Conservation (phyloP, 768 basidiomycete species). For the Panellus pusillus region DNA sequence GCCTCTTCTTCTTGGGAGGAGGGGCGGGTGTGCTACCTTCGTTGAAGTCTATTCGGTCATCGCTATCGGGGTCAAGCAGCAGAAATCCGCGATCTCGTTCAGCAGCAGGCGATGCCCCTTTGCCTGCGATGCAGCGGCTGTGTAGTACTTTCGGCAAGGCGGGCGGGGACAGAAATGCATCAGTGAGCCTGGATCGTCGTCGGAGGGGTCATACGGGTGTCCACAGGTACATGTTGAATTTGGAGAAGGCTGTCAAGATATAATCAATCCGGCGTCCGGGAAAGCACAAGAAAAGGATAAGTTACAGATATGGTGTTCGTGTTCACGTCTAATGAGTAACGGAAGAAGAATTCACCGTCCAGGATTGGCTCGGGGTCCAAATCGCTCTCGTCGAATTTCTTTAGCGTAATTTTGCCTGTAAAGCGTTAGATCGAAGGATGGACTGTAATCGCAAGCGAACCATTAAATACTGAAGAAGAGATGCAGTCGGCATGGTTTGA, state of each 20-base stretch:
- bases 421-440: neutral
- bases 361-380: slow-evolving; percentile 41
- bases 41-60: neutral
- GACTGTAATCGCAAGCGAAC: slow-evolving; percentile 28
- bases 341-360: slow-evolving; percentile 43
- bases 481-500: slow-evolving; percentile 53
- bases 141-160: slow-evolving; percentile 50
- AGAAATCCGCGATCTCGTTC: slow-evolving; percentile 19
- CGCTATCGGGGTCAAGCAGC: slow-evolving; percentile 16
- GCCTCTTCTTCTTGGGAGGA: slow-evolving; percentile 7
- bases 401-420: slow-evolving; percentile 37
- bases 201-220: slow-evolving; percentile 46
- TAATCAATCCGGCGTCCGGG: neutral
- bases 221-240: slow-evolving; percentile 45
- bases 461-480: slow-evolving; percentile 43
- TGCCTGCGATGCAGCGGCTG: slow-evolving; percentile 42
- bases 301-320: slow-evolving; percentile 36
- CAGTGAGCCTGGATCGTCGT: slow-evolving; percentile 25
- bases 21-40: neutral
- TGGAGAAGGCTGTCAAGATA: slow-evolving; percentile 41
- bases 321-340: slow-evolving; percentile 43
- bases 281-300: neutral
- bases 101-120: slow-evolving; percentile 3
- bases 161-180: slow-evolving; percentile 63
- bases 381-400: slow-evolving; percentile 38